phyloP scores from a whole-genome alignment of 768 basidiomycete genomes.

The Chalciporus pseudorubinellus region DNA sequence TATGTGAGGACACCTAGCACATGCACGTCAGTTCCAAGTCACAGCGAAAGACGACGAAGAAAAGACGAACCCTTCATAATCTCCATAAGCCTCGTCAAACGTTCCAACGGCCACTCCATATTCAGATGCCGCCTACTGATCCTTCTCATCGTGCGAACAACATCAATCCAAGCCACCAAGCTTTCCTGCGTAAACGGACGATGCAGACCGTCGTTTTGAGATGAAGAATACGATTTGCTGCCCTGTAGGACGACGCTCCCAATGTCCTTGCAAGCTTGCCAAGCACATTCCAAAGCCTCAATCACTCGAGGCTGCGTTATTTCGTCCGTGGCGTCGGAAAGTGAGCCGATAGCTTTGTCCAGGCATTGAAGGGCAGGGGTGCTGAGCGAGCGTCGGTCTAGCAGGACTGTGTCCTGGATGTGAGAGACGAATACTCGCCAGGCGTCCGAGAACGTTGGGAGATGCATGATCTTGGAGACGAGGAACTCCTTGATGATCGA shows the following conservation, averaged over 20 bases:
- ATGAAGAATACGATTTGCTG: slow-evolving; percentile 12
- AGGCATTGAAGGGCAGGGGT: slow-evolving; percentile 84
- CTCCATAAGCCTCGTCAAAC: slow-evolving; percentile 65
- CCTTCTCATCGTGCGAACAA: slow-evolving; percentile 58
- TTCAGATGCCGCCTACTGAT: slow-evolving; percentile 45
- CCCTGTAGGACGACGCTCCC: slow-evolving; percentile 50
- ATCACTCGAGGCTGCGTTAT: slow-evolving; percentile 37
- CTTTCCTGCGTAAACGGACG: slow-evolving; percentile 62
- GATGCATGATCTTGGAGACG: slow-evolving; percentile 64
- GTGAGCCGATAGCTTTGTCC: slow-evolving; percentile 72
- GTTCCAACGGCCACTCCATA: slow-evolving; percentile 63
- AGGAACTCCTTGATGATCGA: slow-evolving; percentile 83
- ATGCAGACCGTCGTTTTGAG: slow-evolving; percentile 9
- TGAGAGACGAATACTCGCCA: slow-evolving; percentile 76
- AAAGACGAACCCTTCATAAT: slow-evolving; percentile 65
- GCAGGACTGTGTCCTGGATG: slow-evolving; percentile 66
- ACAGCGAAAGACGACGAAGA: neutral
- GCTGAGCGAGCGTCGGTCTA: slow-evolving; percentile 67
- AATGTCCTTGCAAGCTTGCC: slow-evolving; percentile 67
- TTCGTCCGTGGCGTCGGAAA: slow-evolving; percentile 34
- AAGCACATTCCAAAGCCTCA: slow-evolving; percentile 59
- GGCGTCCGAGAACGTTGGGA: slow-evolving; percentile 65
- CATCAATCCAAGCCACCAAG: slow-evolving; percentile 75
- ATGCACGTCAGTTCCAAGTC: neutral
- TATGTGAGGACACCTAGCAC: slow-evolving; percentile 72